A percentile compares a stretch with the other conserved stretches of the same genome.
These are phyloP conservation scores for Eucalyptus guilfoylei DNA, from an alignment of 345 rosid species.

Conservation along the genomic window DNA sequence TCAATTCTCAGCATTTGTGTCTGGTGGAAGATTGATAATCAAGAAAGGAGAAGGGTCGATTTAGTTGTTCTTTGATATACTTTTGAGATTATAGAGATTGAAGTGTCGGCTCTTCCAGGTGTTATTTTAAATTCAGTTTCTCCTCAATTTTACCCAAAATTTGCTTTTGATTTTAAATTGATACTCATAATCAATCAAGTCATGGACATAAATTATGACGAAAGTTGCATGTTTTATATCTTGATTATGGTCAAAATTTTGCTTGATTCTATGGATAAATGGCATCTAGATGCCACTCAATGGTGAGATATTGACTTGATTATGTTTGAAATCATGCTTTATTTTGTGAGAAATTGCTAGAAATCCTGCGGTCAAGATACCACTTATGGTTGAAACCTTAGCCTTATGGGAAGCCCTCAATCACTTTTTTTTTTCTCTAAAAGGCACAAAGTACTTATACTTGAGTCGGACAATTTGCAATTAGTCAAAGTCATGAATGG, in stretches of 20 bases:
- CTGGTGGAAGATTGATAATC: not conserved
- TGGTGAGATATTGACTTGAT: not conserved
- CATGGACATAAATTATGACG: not conserved
- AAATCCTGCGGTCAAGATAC: not conserved
- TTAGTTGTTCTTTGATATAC: not conserved
- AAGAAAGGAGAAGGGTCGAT: not conserved
- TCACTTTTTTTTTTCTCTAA: no score
- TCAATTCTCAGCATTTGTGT: no score
- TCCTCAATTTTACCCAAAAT: not conserved
- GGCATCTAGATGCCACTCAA: not conserved
- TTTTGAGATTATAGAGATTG: not conserved
- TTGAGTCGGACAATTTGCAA: no score
- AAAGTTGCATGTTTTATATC: not conserved
- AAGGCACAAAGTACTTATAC: no score
- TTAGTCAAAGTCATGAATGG: no score
- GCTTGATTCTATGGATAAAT: not conserved
- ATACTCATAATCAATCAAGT: not conserved
- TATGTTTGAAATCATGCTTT: not conserved
- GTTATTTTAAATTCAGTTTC: not conserved
- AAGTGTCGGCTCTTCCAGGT: not conserved
- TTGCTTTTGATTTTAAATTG: not conserved
- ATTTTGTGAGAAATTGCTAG: not conserved
- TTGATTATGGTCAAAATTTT: not conserved
- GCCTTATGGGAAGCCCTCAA: no score
- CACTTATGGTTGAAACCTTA: not conserved